Percentiles rank a stretch among this genome's conserved stretches.
Conservation (phyloP, 2,329 filamentous ascomycete genomes). For the Pseudogymnoascus sp. region DNA sequence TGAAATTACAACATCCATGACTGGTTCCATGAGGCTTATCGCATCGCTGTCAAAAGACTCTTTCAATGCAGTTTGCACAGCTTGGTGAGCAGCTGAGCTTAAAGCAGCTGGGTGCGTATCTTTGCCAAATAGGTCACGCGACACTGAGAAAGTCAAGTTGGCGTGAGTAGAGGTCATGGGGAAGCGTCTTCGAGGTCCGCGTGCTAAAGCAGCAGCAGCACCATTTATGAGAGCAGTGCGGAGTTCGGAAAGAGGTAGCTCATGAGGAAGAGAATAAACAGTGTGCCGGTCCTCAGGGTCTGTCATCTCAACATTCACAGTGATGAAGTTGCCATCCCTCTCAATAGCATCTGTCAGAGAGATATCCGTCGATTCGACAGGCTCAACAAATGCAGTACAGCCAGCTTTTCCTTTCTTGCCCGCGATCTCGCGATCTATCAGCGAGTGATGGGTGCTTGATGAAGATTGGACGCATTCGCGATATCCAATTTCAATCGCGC, state of each 20-base stretch:
- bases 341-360: constrained; percentile 41
- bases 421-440: constrained; percentile 73
- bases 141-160: constrained; percentile 59
- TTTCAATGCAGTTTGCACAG: constrained; percentile 63
- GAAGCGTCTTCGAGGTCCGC: constrained; percentile 73
- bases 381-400: constrained; percentile 62
- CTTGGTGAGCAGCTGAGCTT: constrained; percentile 60
- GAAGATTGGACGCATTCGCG: constrained; percentile 66
- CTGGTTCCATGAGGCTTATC: constrained; percentile 76
- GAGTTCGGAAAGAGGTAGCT: constrained; percentile 43
- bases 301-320: constrained; percentile 41
- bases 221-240: constrained; percentile 63
- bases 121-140: constrained; percentile 55
- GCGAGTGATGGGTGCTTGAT: constrained; percentile 49
- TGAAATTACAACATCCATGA: constrained; percentile 83
- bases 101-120: constrained; percentile 60
- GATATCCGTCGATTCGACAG: constrained; percentile 38
- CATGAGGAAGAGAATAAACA: constrained; percentile 44
- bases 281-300: constrained; percentile 31
- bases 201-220: constrained; percentile 71
- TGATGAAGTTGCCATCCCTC: constrained; percentile 65
- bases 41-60: constrained; percentile 47
- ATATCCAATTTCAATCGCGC: constrained; percentile 91
- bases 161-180: constrained; percentile 73
- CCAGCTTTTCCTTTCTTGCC: constrained; percentile 72